Percentiles rank a stretch among this genome's conserved stretches.
phyloP scores from a whole-genome alignment of 306 rosid genomes.

The Quercus engelmannii region DNA sequence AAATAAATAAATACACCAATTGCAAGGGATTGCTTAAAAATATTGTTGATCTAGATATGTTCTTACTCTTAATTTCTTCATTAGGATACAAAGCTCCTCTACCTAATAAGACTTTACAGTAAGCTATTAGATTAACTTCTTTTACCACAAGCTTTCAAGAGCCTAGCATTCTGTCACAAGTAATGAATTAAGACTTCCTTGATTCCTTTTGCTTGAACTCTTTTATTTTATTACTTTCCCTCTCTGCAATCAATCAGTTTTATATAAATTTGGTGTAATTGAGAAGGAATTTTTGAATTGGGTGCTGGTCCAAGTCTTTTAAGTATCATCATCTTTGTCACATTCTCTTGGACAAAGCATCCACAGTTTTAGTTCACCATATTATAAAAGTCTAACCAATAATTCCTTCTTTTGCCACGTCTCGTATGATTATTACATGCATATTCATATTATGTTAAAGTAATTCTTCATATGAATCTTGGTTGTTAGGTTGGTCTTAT shows the following conservation, averaged over 20 bases:
- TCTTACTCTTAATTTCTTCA: not conserved
- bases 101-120: not conserved
- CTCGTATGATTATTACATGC: not conserved
- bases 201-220: not conserved
- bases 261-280: not conserved
- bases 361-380: not conserved
- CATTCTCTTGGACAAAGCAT: constrained; percentile 35
- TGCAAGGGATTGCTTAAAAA: too few relatives aligned
- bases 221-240: not conserved
- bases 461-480: not conserved
- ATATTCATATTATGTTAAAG: not conserved
- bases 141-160: not conserved
- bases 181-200: not conserved
- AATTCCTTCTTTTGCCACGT: not conserved
- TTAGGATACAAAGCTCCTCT: not conserved
- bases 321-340: constrained; percentile 11
- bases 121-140: not conserved
- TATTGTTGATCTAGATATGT: too few relatives aligned
- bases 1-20: too few relatives aligned
- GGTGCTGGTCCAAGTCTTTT: not conserved
- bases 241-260: not conserved
- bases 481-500: not conserved
- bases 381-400: not conserved
- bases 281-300: not conserved
- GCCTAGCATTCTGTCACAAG: not conserved